Conservation (phyloP, 768 basidiomycete genomes). For the Wakefieldia striispora region DNA sequence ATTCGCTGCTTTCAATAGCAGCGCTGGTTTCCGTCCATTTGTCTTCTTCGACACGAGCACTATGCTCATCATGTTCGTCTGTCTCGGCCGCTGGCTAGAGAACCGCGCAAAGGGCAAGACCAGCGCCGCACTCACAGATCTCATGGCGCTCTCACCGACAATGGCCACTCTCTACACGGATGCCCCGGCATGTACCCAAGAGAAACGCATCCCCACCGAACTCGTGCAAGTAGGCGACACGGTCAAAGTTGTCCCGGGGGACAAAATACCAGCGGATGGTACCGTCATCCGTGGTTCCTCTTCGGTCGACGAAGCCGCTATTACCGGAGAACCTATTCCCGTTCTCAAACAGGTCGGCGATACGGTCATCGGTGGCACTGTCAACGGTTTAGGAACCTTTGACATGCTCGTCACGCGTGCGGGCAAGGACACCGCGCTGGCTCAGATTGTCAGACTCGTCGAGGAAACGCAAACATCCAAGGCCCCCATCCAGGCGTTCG, state of each 20-base stretch:
- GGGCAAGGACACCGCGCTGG: conserved; percentile 92
- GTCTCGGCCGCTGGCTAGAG: conserved; percentile 92
- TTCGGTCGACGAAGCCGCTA: conserved; percentile 91
- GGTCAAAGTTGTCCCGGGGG: conserved; percentile 93
- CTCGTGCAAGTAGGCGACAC: conserved; percentile 92
- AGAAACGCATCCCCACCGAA: conserved; percentile 91
- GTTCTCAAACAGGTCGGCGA: conserved; percentile 83
- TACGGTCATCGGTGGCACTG: conserved; percentile 90
- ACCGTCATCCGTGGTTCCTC: conserved; percentile 84
- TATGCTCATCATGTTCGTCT: conserved; percentile 97
- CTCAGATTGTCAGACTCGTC: conserved; percentile 95
- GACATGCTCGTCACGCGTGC: conserved; percentile 95
- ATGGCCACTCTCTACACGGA: conserved; percentile 97
- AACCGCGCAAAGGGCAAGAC: conserved; percentile 97
- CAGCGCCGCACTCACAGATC: conserved; percentile 91
- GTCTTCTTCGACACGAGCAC: conserved; percentile 99
- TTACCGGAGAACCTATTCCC: conserved; percentile 93
- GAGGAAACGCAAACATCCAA: conserved; percentile 98
- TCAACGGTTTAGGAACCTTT: conserved; percentile 96
- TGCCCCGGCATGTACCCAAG: conserved; percentile 70
- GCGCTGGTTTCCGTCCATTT: conserved; percentile 72
- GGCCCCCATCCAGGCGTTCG: conserved; percentile 97
- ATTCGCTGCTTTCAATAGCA: conserved; percentile 58
- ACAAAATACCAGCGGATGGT: conserved; percentile 95
- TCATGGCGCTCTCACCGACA: conserved; percentile 92